phyloP scores from a whole-genome alignment of 2,329 filamentous ascomycete genomes.

The Fusarium chlamydosporum region DNA sequence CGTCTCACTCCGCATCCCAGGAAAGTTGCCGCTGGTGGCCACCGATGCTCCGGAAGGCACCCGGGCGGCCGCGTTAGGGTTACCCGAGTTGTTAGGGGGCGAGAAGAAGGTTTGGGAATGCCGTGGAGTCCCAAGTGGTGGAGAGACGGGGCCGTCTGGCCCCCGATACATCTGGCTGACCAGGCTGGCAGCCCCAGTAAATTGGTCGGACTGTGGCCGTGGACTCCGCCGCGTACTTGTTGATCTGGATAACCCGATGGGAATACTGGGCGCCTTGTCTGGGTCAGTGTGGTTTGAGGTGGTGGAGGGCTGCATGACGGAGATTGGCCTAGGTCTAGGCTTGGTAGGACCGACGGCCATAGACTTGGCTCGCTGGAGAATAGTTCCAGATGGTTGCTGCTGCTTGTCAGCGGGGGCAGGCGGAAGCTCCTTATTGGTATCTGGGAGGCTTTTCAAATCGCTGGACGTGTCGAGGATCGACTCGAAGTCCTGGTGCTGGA shows the following conservation, averaged over 20 bases:
- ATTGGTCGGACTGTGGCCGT: constrained; percentile 75
- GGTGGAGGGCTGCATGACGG: constrained; percentile 64
- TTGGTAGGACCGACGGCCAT: constrained; percentile 66
- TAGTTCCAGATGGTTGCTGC: constrained; percentile 59
- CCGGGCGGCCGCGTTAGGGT: constrained; percentile 65
- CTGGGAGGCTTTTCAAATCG: constrained; percentile 60
- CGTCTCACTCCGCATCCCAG: constrained; percentile 76
- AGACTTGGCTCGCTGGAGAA: constrained; percentile 73
- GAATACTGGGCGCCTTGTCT: constrained; percentile 81
- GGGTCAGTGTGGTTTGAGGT: constrained; percentile 72
- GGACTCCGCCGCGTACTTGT: constrained; percentile 66
- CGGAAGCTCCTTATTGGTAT: constrained; percentile 87
- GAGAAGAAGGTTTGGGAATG: constrained; percentile 76
- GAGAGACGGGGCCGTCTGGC: constrained; percentile 73
- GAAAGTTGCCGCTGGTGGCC: constrained; percentile 73
- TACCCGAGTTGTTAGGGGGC: constrained; percentile 63
- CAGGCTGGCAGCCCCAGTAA: constrained; percentile 75
- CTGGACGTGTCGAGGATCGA: constrained; percentile 88
- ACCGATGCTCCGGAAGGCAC: constrained; percentile 65
- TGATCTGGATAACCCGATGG: constrained; percentile 71
- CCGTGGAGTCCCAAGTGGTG: constrained; percentile 70
- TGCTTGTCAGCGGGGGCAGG: constrained; percentile 67
- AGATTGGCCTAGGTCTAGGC: constrained; percentile 69
- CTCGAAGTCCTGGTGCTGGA: constrained; percentile 96
- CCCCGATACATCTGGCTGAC: constrained; percentile 93